Evolutionary conservation across 345 rosid genomes (phyloP), one percentile per base, ranked within the genome.

Genomic region (Stellera chamaejasme): DNA sequence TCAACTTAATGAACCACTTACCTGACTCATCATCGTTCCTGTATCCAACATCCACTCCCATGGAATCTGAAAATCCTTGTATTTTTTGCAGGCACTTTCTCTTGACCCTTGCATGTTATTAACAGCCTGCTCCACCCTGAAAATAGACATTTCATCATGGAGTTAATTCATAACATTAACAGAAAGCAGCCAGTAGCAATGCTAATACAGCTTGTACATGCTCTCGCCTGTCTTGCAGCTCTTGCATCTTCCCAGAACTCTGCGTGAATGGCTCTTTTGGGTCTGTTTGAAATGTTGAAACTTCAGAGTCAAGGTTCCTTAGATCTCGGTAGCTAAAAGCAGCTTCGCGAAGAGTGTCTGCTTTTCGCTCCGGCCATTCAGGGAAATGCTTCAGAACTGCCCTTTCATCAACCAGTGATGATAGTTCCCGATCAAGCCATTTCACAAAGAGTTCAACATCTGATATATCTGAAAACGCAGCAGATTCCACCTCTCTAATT

Each of bases 151-250:
- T 68, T 46, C 25, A 55, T 52, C 47, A 57, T 52, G 69, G 55
- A 50, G 39, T 69, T 75, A 75, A 67, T 45, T 56, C n/a, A 6
- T 27, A 48, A 52, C 0, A 47, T 56, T 44, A 14, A 50, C 32
- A 60, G 47, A 50, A 23, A 48, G 27, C 55, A 52, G 5, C 36
- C 69, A 47, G 54, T 65, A 51, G 58, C 58, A 52, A 62, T 19
- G 23, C 23, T 54, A 61, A 63, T 63, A 58, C 50, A 63, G 67
- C 56, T 66, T 75, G 56, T 77, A 82, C 95, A 79, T 85, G 74
- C 92, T 88, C 86, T 88, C 86, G 92, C 98, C 98, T 88, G 85
- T 88, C 95, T 81, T 88, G 97, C 68, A 84, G 63, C 36, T 84
- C 76, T 74, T 86, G 95, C 70, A 82, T 78, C 70, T 63, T 85